Conservation (phyloP, 192 early-diverging fungal genomes). For the Backusella mclennaniae region DNA sequence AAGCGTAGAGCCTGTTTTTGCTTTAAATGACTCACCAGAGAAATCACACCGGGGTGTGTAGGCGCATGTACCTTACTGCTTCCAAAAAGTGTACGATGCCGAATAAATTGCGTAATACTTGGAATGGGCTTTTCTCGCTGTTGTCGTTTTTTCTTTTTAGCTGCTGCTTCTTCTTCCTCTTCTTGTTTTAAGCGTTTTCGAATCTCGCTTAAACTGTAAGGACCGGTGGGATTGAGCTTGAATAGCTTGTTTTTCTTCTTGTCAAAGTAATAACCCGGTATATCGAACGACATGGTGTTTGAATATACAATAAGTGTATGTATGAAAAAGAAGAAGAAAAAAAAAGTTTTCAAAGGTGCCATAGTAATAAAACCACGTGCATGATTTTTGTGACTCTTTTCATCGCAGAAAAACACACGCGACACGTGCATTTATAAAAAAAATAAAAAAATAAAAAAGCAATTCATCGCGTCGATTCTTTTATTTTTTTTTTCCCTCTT, state of each 20-base stretch:
- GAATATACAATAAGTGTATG: not conserved
- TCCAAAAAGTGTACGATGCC: not conserved
- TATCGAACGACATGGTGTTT: constrained; percentile 11
- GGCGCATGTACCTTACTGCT: not conserved
- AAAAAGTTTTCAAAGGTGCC: not conserved
- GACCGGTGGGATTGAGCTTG: not conserved
- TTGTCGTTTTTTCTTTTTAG: not conserved
- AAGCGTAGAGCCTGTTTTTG: not conserved
- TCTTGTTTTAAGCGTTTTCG: not conserved
- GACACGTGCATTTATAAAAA: not conserved
- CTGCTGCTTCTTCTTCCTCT: constrained; percentile 3
- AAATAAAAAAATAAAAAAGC: not conserved
- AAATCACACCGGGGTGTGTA: not conserved
- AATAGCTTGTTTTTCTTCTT: constrained; percentile 5
- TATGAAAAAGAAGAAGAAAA: not conserved
- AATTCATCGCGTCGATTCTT: not conserved
- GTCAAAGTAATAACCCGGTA: constrained; percentile 9
- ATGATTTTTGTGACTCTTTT: not conserved
- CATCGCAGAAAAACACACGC: not conserved
- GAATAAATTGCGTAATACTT: not conserved
- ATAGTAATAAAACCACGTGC: not conserved
- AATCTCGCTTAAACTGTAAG: constrained; percentile 1
- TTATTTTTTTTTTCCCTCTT: not conserved
- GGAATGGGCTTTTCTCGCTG: not conserved
- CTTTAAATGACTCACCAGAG: not conserved